Base-by-base conservation (phyloP, 1,284 basidiomycete genomes). In the Sanghuangporus weigelae region DNA sequence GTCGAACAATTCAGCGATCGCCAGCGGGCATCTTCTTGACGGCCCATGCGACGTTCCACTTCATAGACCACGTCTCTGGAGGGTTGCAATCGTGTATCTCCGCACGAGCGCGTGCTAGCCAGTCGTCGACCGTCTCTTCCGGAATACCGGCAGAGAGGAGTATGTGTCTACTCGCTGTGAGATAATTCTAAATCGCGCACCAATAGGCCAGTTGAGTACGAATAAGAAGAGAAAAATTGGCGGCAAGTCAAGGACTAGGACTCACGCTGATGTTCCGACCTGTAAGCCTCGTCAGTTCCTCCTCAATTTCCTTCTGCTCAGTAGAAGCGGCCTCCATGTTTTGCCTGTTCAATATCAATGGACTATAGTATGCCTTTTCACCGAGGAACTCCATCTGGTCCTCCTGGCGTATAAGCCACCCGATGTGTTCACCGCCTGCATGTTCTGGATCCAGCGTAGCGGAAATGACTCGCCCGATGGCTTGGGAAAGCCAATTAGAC, bases 1-100 rank as follows among this genome's bases (percentile, higher is more conserved):
- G 5, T 31, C 26, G 5, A 31, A 31, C 26, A 31, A 31, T 5
- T 31, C 26, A 31, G 26, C 26, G 5, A 31, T 31, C 26, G 26
- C 26, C 26, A 2, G 26, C 26, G 26, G 44, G 44, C 44, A 46
- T 16, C 12, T 46, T 54, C 53, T 64, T 64, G 2, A 44, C 44
- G 10, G 63, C 63, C 63, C 63, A 64, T 40, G 58, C 63, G 40
- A 64, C 39, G 16, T 60, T 44, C 50, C 59, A 64, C 35, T 42
- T 44, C 42, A 64, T 36, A 16, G 21, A 26, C 58, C 57, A 59
- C n/a, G 23, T 44, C 35, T 46, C 59, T 3, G 49, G 31, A 5
- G 58, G 35, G 26, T 35, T 23, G 11, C 19, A 35, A 14, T 57
- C 59, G 1, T 56, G 1, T 0, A 64, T 38, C 31, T 64, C 63